Conservation (phyloP, 2,329 filamentous ascomycete species). For the Penicillium aurantiogriseum region DNA sequence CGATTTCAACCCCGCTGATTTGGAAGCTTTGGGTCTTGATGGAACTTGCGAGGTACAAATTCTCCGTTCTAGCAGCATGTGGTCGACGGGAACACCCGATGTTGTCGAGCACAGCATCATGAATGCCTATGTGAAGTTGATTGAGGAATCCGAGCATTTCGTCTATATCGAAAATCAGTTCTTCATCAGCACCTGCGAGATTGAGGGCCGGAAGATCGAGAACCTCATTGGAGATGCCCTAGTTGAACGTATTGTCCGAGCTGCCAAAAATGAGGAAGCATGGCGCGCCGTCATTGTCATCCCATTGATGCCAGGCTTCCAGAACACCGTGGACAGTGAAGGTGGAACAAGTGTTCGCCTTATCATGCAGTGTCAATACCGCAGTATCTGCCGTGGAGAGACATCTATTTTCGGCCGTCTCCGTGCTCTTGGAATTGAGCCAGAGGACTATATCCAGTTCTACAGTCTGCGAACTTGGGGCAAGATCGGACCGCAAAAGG, state of each 20-base stretch:
- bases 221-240: slow-evolving; percentile 94
- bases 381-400: slow-evolving; percentile 91
- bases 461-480: slow-evolving; percentile 92
- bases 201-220: slow-evolving; percentile 80
- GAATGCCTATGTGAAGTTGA: slow-evolving; percentile 91
- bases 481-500: slow-evolving; percentile 76
- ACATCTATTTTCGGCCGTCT: slow-evolving; percentile 88
- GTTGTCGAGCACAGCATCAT: slow-evolving; percentile 92
- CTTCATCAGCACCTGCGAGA: slow-evolving; percentile 90
- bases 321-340: slow-evolving; percentile 90
- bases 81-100: slow-evolving; percentile 84
- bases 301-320: slow-evolving; percentile 96
- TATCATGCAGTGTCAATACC: slow-evolving; percentile 96
- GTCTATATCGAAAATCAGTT: slow-evolving; percentile 99
- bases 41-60: slow-evolving; percentile 98
- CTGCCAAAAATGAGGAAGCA: slow-evolving; percentile 76
- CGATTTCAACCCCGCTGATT: slow-evolving; percentile 80
- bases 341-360: slow-evolving; percentile 91
- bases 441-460: slow-evolving; percentile 93
- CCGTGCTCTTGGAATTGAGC: slow-evolving; percentile 76
- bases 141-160: slow-evolving; percentile 92
- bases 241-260: slow-evolving; percentile 84
- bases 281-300: slow-evolving; percentile 91
- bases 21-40: slow-evolving; percentile 82
- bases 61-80: slow-evolving; percentile 80